Base-by-base conservation (phyloP, 768 basidiomycete genomes). In the Leccinum subtestaceum region DNA sequence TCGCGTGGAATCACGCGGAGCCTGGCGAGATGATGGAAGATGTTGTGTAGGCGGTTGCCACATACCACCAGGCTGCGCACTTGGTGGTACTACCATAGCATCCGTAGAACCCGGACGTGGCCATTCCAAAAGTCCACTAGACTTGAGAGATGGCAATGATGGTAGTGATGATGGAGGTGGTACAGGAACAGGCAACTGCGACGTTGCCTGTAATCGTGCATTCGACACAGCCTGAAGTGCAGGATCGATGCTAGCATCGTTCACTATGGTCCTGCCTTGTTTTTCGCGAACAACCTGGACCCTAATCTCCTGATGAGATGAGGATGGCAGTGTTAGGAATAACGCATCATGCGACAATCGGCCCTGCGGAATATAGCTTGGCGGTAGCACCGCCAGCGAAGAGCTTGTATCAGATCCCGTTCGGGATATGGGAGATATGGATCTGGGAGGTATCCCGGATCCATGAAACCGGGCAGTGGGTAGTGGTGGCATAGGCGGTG, bases 81-180 rank as follows among this genome's bases (percentile, higher is more conserved):
- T 19, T 10, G 71, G 25, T 11, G 65, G 32, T 45, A 57, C 53
- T 17, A 56, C 53, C 31, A 55, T 55, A 19, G 58, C 63, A 62
- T 72, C 72, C 58, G 72, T 59, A 52, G 78, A 72, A 58, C 83
- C 83, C 80, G 58, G 79, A 76, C 51, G 70, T n/a, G 68, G 68
- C 73, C 73, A 73, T 63, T 89, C 87, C 43, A 91, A 75, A 48
- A 91, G 76, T 21, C 89, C 89, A 62, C 86, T 88, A 32, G 85
- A 83, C 72, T 89, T 90, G 55, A 91, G 75, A 38, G 89, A 90
- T 32, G 89, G 89, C 59, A 91, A 72, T 19, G 85, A 83, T 51
- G 50, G 50, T 62, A 75, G 80, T n/a, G 61, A 58, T 15, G 65
- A 48, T 63, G 76, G 80, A 4, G 52, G 63, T 31, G 60, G 58